phyloP scores from a whole-genome alignment of 306 rosid genomes.

The Astragalus membranaceus region DNA sequence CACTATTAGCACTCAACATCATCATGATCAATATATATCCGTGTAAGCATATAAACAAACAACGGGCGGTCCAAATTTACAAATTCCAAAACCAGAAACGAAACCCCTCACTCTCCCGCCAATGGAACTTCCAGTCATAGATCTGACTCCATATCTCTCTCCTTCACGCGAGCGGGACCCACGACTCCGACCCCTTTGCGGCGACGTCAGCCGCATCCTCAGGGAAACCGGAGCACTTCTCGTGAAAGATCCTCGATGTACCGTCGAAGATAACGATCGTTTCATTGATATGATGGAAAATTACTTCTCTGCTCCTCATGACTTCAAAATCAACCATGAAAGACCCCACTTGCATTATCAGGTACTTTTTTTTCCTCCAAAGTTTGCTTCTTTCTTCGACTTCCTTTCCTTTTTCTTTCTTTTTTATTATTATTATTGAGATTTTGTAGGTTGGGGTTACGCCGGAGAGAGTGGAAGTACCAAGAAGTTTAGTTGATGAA shows the following conservation, averaged over 20 bases:
- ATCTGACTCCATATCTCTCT: slow-evolving; percentile 53
- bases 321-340: slow-evolving; percentile 69
- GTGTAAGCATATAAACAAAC: background rate
- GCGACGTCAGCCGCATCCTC: slow-evolving; percentile 62
- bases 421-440: too few relatives aligned
- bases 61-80: background rate
- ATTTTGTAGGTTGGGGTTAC: slow-evolving; percentile 83
- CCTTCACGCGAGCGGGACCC: slow-evolving; percentile 10
- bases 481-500: slow-evolving; percentile 83
- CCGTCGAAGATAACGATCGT: slow-evolving; percentile 78
- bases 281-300: slow-evolving; percentile 93
- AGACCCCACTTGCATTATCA: slow-evolving; percentile 86
- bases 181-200: slow-evolving; percentile 30
- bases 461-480: slow-evolving; percentile 87
- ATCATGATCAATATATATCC: too few relatives aligned
- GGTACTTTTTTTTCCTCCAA: slow-evolving; percentile 34
- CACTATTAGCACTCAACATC: too few relatives aligned
- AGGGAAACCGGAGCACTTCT: slow-evolving; percentile 82
- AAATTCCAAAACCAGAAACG: too few relatives aligned
- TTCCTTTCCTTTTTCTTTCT: too few relatives aligned
- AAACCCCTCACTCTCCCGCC: too few relatives aligned
- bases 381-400: background rate
- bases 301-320: slow-evolving; percentile 54
- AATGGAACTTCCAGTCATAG: slow-evolving; percentile 66
- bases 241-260: slow-evolving; percentile 76